phyloP scores from a whole-genome alignment of 352 stramenopile genomes.

The Phytophthora melonis region DNA sequence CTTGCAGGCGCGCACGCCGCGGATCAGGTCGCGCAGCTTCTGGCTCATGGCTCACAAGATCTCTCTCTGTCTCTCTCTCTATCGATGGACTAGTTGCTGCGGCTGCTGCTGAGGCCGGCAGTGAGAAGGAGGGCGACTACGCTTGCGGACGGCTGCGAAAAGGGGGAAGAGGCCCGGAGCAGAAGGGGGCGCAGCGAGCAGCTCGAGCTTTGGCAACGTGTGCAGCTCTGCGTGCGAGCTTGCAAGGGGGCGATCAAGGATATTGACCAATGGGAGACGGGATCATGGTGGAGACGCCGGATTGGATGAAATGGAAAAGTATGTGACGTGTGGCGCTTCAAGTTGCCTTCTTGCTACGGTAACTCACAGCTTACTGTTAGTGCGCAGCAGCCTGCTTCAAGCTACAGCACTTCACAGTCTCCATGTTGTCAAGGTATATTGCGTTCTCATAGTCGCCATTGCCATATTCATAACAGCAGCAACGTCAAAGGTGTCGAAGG shows the following conservation, averaged over 20 bases:
- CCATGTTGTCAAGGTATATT: no score
- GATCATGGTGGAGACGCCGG: neutral
- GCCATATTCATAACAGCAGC: no score
- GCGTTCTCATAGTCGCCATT: no score
- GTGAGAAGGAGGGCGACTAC: no score
- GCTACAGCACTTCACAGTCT: no score
- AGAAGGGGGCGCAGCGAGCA: constrained; percentile 11
- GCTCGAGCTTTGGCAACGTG: constrained; percentile 26
- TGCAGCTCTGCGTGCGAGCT: constrained; percentile 23
- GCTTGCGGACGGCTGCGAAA: neutral
- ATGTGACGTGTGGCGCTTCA: constrained; percentile 6
- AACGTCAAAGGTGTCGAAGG: no score
- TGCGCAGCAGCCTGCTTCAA: no score
- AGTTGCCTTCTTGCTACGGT: neutral
- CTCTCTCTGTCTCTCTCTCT: no score
- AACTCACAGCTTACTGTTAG: neutral
- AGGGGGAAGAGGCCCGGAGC: no score
- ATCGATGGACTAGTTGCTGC: no score
- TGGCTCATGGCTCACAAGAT: constrained; percentile 90
- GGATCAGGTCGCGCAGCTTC: constrained; percentile 98
- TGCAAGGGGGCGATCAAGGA: constrained; percentile 33
- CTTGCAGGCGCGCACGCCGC: constrained; percentile 98
- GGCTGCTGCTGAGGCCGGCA: no score
- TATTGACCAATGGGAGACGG: constrained; percentile 31
- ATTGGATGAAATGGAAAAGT: constrained; percentile 10